Conservation (phyloP, 2,329 filamentous ascomycete genomes). For the Xylariomycetidae sp. region DNA sequence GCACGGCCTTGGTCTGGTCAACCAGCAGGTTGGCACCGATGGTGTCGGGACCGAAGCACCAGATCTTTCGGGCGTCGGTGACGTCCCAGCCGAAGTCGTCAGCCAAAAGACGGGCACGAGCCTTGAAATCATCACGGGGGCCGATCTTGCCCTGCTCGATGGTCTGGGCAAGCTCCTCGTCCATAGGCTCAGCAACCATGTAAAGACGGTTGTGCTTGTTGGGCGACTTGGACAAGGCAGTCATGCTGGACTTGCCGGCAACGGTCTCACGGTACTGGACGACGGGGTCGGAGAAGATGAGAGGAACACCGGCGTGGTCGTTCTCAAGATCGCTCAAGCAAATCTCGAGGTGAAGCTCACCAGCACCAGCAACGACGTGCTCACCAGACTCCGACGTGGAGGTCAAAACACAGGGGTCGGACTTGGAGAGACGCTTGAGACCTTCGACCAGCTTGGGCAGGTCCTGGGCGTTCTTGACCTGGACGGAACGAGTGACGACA, state of each 20-base stretch:
- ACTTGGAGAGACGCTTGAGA: slow-evolving; percentile 99
- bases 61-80: slow-evolving; percentile 99
- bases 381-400: slow-evolving; percentile 87
- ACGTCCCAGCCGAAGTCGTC: slow-evolving; percentile 99
- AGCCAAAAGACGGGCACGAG: slow-evolving; percentile 88
- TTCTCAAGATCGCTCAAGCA: slow-evolving; percentile 99
- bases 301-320: slow-evolving; percentile 97
- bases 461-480: slow-evolving; percentile 99
- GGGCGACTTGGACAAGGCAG: slow-evolving; percentile 97
- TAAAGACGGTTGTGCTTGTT: slow-evolving; percentile 99
- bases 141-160: slow-evolving; percentile 90
- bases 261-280: slow-evolving; percentile 99
- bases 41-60: slow-evolving; percentile 98
- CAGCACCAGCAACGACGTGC: slow-evolving; percentile 97
- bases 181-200: slow-evolving; percentile 83
- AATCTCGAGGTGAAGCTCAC: slow-evolving; percentile 99
- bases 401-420: slow-evolving; percentile 95
- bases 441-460: slow-evolving; percentile 99
- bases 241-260: slow-evolving; percentile 76
- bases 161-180: slow-evolving; percentile 82
- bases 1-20: slow-evolving; percentile 99
- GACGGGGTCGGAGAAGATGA: slow-evolving; percentile 96
- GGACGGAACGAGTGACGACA: slow-evolving; percentile 96
- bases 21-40: slow-evolving; percentile 96
- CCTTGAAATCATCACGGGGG: slow-evolving; percentile 98